Conservation (phyloP, 2,329 filamentous ascomycete species). For the Trichoderma oligosporum region DNA sequence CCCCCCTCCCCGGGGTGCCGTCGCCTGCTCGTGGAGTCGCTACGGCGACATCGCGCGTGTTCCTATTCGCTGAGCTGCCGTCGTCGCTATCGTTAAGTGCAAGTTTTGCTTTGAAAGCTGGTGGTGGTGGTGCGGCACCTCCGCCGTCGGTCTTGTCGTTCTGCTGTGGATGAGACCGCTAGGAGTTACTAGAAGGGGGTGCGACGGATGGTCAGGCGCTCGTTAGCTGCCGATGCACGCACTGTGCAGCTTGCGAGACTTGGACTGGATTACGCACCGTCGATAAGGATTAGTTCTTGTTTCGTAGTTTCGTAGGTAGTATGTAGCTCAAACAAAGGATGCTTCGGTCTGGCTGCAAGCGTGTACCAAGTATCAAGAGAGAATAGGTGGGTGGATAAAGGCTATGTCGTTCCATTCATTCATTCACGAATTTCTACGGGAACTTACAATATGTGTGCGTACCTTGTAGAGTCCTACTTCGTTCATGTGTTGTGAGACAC, state of each 20-base stretch:
- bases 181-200: conserved; percentile 7
- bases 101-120: not conserved
- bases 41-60: not conserved
- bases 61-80: conserved; percentile 7
- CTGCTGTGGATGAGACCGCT: not conserved
- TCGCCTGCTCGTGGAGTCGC: not conserved
- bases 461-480: not conserved
- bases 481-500: not conserved
- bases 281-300: not conserved
- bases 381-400: too few relatives aligned
- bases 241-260: conserved; percentile 17
- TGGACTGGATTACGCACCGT: conserved; percentile 2
- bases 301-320: not conserved
- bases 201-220: conserved; percentile 10
- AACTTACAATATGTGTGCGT: too few relatives aligned
- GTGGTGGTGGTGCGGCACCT: conserved; percentile 13
- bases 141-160: conserved; percentile 8
- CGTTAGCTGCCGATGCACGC: conserved; percentile 18
- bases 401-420: too few relatives aligned
- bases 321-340: conserved; percentile 1
- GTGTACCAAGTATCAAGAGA: not conserved
- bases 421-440: too few relatives aligned
- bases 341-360: not conserved
- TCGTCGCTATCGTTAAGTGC: not conserved
- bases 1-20: not conserved